These are phyloP conservation scores for Backusella morwellensis DNA, from an alignment of 192 early-diverging fungal species.

Conservation along the genomic window DNA sequence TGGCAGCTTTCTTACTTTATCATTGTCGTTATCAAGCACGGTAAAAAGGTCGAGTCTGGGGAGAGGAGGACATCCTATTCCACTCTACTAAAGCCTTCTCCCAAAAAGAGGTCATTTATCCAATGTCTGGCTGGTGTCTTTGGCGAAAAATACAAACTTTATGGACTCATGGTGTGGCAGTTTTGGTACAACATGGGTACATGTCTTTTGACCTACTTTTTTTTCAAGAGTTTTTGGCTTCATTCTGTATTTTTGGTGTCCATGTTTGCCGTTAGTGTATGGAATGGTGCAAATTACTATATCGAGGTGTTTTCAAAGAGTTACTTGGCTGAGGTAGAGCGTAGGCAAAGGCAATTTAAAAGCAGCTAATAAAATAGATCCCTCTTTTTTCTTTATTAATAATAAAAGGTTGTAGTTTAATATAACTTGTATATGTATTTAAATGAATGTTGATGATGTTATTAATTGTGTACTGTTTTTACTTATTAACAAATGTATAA, in stretches of 20 bases:
- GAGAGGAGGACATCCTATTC: constrained; percentile 54
- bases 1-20: constrained; percentile 31
- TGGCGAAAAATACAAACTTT: constrained; percentile 47
- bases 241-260: constrained; percentile 52
- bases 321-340: constrained; percentile 38
- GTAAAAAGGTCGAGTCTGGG: constrained; percentile 34
- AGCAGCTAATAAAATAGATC: not conserved
- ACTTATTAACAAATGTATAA: not conserved
- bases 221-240: constrained; percentile 50
- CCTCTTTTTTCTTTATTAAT: not conserved
- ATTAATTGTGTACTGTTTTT: no score
- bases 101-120: constrained; percentile 28
- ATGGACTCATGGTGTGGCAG: constrained; percentile 60
- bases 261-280: constrained; percentile 52
- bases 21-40: constrained; percentile 23
- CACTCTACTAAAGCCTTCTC: constrained; percentile 52
- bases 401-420: not conserved
- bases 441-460: no score
- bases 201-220: constrained; percentile 41
- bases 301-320: constrained; percentile 64
- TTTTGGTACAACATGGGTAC: constrained; percentile 51
- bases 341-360: not conserved
- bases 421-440: not conserved
- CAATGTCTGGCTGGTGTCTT: constrained; percentile 40
- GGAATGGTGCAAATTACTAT: constrained; percentile 67